Conservation (phyloP, 2,329 filamentous ascomycete genomes). For the Fusarium paranaense region DNA sequence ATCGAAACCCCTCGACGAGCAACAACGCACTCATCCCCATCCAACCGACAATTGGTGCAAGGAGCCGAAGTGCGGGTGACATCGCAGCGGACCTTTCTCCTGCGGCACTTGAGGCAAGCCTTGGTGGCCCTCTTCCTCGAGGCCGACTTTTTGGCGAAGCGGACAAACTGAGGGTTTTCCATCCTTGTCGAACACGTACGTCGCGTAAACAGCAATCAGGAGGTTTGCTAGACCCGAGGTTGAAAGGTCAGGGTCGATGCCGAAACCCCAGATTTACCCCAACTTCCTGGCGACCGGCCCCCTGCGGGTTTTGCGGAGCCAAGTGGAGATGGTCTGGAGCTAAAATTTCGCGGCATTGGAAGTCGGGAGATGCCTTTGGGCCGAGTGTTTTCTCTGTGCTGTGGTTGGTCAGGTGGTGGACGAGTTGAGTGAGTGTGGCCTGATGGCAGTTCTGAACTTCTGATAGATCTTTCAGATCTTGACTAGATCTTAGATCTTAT, state of each 20-base stretch:
- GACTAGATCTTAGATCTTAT: background rate
- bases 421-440: background rate
- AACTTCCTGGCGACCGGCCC: background rate
- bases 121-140: slow-evolving; percentile 37
- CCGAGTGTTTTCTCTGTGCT: background rate
- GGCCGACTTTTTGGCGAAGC: slow-evolving; percentile 36
- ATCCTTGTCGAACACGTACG: slow-evolving; percentile 13
- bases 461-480: background rate
- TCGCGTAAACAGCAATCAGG: background rate
- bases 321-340: background rate
- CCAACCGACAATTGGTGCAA: slow-evolving; percentile 38
- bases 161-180: slow-evolving; percentile 28
- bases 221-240: background rate
- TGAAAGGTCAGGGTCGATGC: background rate
- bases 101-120: slow-evolving; percentile 38
- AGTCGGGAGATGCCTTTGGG: background rate
- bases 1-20: slow-evolving; percentile 20
- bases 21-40: slow-evolving; percentile 30
- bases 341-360: background rate
- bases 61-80: slow-evolving; percentile 34
- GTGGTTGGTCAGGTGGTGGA: background rate
- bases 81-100: slow-evolving; percentile 38
- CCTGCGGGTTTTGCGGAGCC: background rate
- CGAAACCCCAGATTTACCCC: slow-evolving; percentile 3
- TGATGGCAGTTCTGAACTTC: background rate